A percentile compares a stretch with the other conserved stretches of the same genome.
These are phyloP conservation scores for Rhizopus stolonifer DNA, from an alignment of 371 early-diverging fungal species.

Conservation along the genomic window DNA sequence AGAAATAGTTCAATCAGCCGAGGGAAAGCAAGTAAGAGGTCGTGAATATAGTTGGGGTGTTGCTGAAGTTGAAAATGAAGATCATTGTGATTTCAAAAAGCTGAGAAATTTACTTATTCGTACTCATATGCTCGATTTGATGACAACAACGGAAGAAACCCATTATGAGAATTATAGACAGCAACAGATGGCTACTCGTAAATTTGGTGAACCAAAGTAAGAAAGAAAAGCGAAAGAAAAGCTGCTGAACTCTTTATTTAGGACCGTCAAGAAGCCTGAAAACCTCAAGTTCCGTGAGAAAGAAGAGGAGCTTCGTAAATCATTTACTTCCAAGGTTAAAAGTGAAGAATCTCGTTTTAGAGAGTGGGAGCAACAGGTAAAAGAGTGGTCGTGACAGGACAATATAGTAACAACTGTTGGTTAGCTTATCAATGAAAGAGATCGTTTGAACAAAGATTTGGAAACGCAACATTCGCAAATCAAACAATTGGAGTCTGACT, in stretches of 20 bases:
- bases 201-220: constrained; percentile 76
- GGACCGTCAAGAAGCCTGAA: constrained; percentile 55
- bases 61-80: constrained; percentile 89
- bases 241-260: too few relatives aligned
- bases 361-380: constrained; percentile 94
- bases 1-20: constrained; percentile 73
- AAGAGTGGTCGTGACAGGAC: neutral
- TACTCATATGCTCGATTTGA: constrained; percentile 92
- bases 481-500: constrained; percentile 83
- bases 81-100: constrained; percentile 89
- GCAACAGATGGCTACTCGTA: constrained; percentile 78
- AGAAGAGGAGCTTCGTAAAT: constrained; percentile 85
- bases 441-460: constrained; percentile 93
- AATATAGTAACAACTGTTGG: neutral
- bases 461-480: constrained; percentile 89
- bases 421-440: constrained; percentile 91
- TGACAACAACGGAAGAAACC: constrained; percentile 81
- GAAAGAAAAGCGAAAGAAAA: too few relatives aligned
- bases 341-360: constrained; percentile 93
- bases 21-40: constrained; percentile 79
- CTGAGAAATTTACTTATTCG: constrained; percentile 90
- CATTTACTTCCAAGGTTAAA: constrained; percentile 93
- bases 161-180: constrained; percentile 91
- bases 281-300: constrained; percentile 85
- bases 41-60: constrained; percentile 94